Percentiles rank a stretch among this genome's conserved stretches.
Conservation (phyloP, 108 stramenopile species). For the Asterionellopsis glacialis region DNA sequence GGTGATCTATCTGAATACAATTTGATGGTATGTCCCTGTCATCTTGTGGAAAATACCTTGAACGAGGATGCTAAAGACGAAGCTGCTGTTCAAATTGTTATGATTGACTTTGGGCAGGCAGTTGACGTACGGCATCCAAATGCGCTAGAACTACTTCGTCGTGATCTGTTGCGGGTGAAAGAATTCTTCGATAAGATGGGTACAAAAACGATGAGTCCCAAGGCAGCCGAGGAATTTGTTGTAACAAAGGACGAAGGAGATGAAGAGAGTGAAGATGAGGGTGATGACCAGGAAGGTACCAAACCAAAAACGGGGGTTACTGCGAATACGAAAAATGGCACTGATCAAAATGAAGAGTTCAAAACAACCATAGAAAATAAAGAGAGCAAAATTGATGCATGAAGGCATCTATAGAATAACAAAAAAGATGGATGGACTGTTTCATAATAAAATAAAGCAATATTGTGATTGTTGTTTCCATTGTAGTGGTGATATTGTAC, state of each 20-base stretch:
- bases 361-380: no score
- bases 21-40: conserved; percentile 56
- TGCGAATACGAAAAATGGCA: no score
- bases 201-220: conserved; percentile 25
- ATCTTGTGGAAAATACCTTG: conserved; percentile 26
- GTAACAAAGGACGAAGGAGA: conserved; percentile 2
- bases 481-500: no score
- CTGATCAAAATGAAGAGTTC: no score
- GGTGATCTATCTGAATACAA: conserved; percentile 83
- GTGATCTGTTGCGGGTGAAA: conserved; percentile 53
- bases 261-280: no score
- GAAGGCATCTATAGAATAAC: no score
- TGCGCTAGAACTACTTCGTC: conserved; percentile 35
- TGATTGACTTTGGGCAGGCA: conserved; percentile 85
- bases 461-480: no score
- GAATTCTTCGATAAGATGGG: conserved; percentile 57
- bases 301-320: no score
- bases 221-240: conserved; percentile 36
- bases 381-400: no score
- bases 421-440: no score
- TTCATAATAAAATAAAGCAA: no score
- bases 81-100: conserved; percentile 48
- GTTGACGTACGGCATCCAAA: conserved; percentile 60
- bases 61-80: conserved; percentile 21
- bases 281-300: no score